phyloP scores from a whole-genome alignment of 495 filamentous ascomycete species.

The Penicillium robsamsonii region DNA sequence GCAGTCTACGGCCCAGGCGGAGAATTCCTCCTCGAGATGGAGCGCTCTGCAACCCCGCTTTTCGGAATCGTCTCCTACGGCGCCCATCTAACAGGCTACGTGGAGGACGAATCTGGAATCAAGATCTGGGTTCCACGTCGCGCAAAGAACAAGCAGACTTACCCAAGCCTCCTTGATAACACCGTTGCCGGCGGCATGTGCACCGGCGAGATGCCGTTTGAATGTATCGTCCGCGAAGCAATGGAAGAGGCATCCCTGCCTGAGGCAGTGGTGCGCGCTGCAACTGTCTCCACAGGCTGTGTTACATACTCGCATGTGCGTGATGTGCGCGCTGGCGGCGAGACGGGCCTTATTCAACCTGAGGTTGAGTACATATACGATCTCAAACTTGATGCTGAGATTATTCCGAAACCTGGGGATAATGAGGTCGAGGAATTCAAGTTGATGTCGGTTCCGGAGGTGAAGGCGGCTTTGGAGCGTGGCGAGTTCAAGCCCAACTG shows the following conservation, averaged over 20 bases:
- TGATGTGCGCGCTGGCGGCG: conserved; percentile 74
- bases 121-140: conserved; percentile 84
- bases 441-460: conserved; percentile 70
- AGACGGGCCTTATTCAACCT: conserved; percentile 82
- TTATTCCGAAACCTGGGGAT: conserved; percentile 73
- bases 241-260: conserved; percentile 88
- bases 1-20: conserved; percentile 67
- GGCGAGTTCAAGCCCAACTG: conserved; percentile 95
- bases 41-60: conserved; percentile 74
- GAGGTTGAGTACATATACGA: conserved; percentile 94
- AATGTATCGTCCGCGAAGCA: conserved; percentile 80
- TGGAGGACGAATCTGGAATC: conserved; percentile 57
- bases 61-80: conserved; percentile 88
- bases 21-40: conserved; percentile 70
- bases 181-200: conserved; percentile 88
- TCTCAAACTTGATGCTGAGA: conserved; percentile 66
- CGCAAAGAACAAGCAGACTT: conserved; percentile 75
- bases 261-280: conserved; percentile 60
- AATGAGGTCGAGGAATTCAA: conserved; percentile 86
- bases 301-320: conserved; percentile 86
- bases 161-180: conserved; percentile 87
- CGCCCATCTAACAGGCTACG: conserved; percentile 82
- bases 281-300: conserved; percentile 59
- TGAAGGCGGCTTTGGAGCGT: conserved; percentile 63
- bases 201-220: conserved; percentile 70